phyloP scores from a whole-genome alignment of 176 grass and related monocot species.

The Lolium perenne region DNA sequence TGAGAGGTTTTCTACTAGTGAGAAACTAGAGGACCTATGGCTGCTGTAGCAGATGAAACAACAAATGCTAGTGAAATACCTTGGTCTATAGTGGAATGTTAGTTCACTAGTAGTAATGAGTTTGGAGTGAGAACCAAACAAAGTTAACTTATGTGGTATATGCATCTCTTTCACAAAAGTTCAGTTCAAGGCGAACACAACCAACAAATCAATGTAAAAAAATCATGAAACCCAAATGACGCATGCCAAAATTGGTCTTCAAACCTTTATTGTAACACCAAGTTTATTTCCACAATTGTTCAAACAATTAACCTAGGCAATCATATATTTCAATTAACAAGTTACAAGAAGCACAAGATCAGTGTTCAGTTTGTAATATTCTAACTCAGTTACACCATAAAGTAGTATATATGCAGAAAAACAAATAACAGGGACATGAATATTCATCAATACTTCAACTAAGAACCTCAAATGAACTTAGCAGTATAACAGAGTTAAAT shows the following conservation, averaged over 20 bases:
- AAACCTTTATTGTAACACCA: neutral
- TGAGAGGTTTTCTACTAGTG: too few relatives aligned
- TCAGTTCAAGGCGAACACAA: neutral
- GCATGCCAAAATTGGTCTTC: neutral
- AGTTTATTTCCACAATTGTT: neutral
- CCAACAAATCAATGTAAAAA: neutral
- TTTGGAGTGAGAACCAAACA: neutral
- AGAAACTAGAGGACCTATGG: neutral
- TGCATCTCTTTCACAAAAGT: neutral
- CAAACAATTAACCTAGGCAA: neutral
- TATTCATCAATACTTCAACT: neutral
- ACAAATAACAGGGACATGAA: neutral
- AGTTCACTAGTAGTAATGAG: neutral
- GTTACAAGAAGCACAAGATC: neutral
- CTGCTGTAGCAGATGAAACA: neutral
- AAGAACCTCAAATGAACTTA: neutral
- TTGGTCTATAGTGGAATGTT: neutral
- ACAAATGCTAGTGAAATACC: neutral
- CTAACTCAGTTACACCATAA: neutral
- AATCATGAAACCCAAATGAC: neutral
- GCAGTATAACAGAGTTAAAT: neutral
- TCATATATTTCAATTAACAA: neutral
- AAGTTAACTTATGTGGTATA: neutral
- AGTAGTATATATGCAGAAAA: neutral
- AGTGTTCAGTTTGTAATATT: neutral